Evolutionary conservation across 352 stramenopile genomes (phyloP).

Genomic region (Aphanomyces cochlioides): DNA sequence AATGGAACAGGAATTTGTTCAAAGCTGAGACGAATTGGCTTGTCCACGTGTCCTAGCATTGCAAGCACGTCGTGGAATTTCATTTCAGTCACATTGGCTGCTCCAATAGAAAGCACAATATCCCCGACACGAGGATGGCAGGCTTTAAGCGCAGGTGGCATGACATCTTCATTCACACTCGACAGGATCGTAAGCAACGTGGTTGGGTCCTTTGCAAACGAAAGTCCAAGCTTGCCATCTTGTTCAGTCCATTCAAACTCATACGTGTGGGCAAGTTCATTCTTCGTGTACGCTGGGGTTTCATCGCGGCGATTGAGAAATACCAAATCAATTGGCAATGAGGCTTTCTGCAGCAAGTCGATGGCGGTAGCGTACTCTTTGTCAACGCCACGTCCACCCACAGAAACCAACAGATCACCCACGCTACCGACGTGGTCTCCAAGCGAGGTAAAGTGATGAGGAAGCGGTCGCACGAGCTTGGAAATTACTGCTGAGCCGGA

Average conservation of each 20-base stretch:
- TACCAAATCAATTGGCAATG: background rate
- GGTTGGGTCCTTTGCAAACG: conserved; percentile 73
- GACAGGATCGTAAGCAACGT: conserved; percentile 68
- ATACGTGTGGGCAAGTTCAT: background rate
- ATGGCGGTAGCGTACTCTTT: background rate
- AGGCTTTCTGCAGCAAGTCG: background rate
- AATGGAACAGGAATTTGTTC: background rate
- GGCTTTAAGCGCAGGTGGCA: conserved; percentile 51
- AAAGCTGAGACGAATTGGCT: conserved; percentile 14
- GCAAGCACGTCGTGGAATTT: conserved; percentile 20
- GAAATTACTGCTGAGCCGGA: conserved; percentile 17
- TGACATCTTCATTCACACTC: conserved; percentile 52
- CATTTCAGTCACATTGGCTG: conserved; percentile 26
- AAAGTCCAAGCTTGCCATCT: conserved; percentile 52
- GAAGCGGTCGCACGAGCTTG: conserved; percentile 19
- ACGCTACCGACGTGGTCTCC: conserved; percentile 2
- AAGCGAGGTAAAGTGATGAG: conserved; percentile 7
- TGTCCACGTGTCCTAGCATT: background rate
- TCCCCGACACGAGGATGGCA: conserved; percentile 58
- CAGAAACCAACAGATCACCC: conserved; percentile 3
- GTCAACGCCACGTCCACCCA: background rate
- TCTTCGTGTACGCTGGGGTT: background rate
- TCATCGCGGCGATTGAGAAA: conserved; percentile 22
- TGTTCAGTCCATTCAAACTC: conserved; percentile 22
- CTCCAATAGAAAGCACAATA: conserved; percentile 51